Evolutionary conservation across 202 grass and related monocot species (phyloP).

Genomic region (Hordeum pubiflorum): DNA sequence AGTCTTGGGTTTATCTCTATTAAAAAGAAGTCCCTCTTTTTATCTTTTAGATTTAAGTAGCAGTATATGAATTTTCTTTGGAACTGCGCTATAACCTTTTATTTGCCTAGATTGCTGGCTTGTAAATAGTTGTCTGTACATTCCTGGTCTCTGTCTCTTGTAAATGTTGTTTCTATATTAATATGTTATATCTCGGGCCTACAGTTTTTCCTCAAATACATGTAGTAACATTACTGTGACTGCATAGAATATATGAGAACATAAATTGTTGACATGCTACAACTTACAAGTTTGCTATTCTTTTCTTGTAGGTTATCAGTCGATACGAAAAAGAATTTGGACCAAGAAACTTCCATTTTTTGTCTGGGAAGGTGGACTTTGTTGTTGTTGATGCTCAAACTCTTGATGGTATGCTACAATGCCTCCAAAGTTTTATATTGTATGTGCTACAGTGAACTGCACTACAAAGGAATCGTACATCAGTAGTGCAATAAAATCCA

Average conservation of each 20-base stretch:
- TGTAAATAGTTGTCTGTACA: neutral
- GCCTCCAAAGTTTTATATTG: neutral
- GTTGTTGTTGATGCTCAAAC: constrained; percentile 95
- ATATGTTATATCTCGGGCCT: neutral
- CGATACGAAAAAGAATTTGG: constrained; percentile 88
- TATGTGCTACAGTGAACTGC: constrained; percentile 16
- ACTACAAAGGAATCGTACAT: neutral
- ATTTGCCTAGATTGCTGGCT: neutral
- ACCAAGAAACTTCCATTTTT: constrained; percentile 83
- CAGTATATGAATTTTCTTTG: neutral
- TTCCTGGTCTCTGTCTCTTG: neutral
- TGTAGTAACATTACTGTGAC: constrained; percentile 1
- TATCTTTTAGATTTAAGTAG: neutral
- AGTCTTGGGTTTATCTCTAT: neutral
- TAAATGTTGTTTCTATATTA: neutral
- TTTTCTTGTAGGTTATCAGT: constrained; percentile 51
- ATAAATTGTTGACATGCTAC: neutral
- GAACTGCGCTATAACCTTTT: neutral
- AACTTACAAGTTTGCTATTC: constrained; percentile 11
- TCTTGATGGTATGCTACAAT: constrained; percentile 69
- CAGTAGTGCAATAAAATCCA: neutral
- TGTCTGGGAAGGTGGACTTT: constrained; percentile 69
- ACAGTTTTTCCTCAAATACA: neutral
- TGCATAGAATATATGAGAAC: neutral
- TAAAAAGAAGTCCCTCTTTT: neutral